Conservation (phyloP, 495 filamentous ascomycete species). For the Rostrohypoxylon terebratum region DNA sequence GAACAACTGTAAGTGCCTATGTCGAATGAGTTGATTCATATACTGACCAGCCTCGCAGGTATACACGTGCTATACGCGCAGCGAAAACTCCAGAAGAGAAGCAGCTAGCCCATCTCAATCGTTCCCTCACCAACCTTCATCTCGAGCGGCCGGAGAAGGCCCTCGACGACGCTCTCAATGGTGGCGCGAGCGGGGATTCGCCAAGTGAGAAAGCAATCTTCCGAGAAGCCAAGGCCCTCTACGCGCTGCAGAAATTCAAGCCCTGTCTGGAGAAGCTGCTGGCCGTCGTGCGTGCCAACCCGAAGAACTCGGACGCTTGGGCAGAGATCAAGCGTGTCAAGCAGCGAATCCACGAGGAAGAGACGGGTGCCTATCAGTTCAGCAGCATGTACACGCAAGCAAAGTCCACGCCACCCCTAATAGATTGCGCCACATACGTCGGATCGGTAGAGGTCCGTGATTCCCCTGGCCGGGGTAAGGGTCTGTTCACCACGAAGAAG, state of each 20-base stretch:
- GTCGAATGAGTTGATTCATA: not conserved
- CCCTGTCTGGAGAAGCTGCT: constrained; percentile 50
- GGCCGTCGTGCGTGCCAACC: constrained; percentile 40
- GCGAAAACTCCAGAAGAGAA: constrained; percentile 25
- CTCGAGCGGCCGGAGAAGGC: constrained; percentile 57
- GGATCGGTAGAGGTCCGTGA: constrained; percentile 42
- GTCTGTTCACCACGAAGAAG: constrained; percentile 61
- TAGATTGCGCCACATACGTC: constrained; percentile 63
- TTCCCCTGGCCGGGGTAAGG: constrained; percentile 52
- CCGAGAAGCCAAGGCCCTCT: constrained; percentile 60
- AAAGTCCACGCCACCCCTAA: constrained; percentile 45
- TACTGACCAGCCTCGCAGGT: constrained; percentile 41
- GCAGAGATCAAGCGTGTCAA: constrained; percentile 48
- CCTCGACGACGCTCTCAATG: constrained; percentile 50
- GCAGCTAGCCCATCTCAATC: constrained; percentile 51
- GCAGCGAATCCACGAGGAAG: constrained; percentile 50
- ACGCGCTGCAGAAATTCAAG: constrained; percentile 56
- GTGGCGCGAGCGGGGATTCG: constrained; percentile 23
- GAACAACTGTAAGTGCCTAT: constrained; percentile 33
- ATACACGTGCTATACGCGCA: constrained; percentile 35
- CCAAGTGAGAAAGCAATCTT: constrained; percentile 60
- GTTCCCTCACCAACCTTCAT: constrained; percentile 55
- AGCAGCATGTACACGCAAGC: constrained; percentile 54
- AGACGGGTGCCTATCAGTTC: constrained; percentile 60
- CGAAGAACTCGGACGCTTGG: constrained; percentile 47